Base-by-base conservation (phyloP, 495 filamentous ascomycete genomes). In the Thozetella sp. region DNA sequence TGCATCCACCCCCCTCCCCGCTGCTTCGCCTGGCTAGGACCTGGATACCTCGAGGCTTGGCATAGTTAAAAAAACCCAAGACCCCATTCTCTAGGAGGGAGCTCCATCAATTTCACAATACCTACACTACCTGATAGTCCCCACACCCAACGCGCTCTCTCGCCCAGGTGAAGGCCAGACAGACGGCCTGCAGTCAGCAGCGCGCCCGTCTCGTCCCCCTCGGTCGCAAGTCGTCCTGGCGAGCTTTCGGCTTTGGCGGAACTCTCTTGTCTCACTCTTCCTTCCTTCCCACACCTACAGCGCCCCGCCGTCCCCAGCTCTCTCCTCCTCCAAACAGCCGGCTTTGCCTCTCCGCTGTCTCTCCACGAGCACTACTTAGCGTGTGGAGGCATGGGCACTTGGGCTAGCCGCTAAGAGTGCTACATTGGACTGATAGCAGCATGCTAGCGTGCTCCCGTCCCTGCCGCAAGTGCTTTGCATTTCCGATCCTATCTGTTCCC, bases 401-500 rank as follows among this genome's bases (percentile, higher is more conserved):
- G 65, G 56, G 19, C 62, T 66, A 60, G 64, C 65, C 54, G 68
- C 66, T 54, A 63, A 61, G 64, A 57, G 65, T 66, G 67, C 64
- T 64, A 71, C 70, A 58, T 71, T 60, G 68, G 66, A 72, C 68
- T 65, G 62, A 61, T 59, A 61, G 60, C 63, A 55, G 60, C 63
- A 55, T 58, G 60, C 60, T 64, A 69, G 66, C 64, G 55, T 58
- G 62, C 62, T 65, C 56, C 59, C 57, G 56, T 52, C 64, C 54
- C 63, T 71, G 68, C 67, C 66, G 68, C 66, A 65, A 62, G 65
- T 68, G 61, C 58, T 67, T n/a, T 59, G 55, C 56, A 64, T 63
- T 76, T 69, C 77, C 75, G 74, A 75, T 76, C 64, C 70, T 75
- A 63, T 48, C n/a, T 48, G 11, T 73, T 67, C 69, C 67, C 65